Base-by-base conservation (phyloP, 768 basidiomycete species). In the Solioccasus polychromus region DNA sequence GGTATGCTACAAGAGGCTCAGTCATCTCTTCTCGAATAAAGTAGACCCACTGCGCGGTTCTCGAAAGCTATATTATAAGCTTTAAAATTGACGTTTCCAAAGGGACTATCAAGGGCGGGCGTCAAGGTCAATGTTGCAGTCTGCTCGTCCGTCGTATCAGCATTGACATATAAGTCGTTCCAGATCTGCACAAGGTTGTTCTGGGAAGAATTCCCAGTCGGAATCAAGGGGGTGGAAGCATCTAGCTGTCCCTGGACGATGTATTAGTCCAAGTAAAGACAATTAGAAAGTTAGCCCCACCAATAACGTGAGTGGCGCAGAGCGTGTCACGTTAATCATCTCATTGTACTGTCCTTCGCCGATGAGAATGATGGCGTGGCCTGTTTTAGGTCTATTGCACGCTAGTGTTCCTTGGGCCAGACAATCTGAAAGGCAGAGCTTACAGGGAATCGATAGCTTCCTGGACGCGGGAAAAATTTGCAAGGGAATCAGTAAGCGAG, bases 41-140 rank as follows among this genome's bases (percentile, higher is more conserved):
- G 19, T 2, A 30, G 12, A 48, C 77, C 45, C 49, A 83, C 82
- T 15, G 82, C 82, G 48, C 76, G 69, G 51, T 85, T 86, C 43
- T 81, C 71, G 45, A 83, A 80, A 56, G 84, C 75, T 48, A 85
- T 77, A 51, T 85, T 84, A 49, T 85, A 83, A 8, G 73, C 77
- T 52, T 69, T 81, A 65, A 85, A 84, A 53, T 86, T 75, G 19
- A 59, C 50, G 48, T 68, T 80, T 0, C 83, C 83, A 42, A 78
- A 80, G 11, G 10, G 67, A 57, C 4, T n/a, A n/a, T n/a, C 80
- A 73, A 2, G 70, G 61, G 15, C 74, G 8, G 83, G 82, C 2
- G 75, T 73, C 26, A 85, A 72, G 20, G 76, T 71, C 10, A 85
- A 64, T 2, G 80, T 78, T 12, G 80, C 76, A 0, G 81, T 80